phyloP scores from a whole-genome alignment of 306 rosid species.

The Amphicarpaea edgeworthii region DNA sequence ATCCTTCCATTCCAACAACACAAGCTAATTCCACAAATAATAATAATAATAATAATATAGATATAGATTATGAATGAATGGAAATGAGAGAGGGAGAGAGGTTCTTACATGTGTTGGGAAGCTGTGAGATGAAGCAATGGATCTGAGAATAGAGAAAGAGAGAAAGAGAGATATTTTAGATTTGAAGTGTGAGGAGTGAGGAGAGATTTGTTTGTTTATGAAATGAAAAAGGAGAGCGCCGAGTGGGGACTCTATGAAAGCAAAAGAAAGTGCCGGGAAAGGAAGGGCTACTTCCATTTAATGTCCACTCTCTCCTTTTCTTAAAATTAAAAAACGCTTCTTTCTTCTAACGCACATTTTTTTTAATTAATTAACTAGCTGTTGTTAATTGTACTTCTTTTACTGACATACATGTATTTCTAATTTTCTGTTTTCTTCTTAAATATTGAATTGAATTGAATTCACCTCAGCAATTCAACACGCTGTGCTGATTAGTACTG shows the following conservation, averaged over 20 bases:
- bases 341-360: background rate
- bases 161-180: background rate
- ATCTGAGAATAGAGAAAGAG: constrained; percentile 35
- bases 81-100: background rate
- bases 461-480: background rate
- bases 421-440: background rate
- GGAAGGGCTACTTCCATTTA: constrained; percentile 27
- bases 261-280: constrained; percentile 32
- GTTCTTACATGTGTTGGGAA: constrained; percentile 36
- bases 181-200: constrained; percentile 13
- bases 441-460: background rate
- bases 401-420: no score
- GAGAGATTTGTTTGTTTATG: background rate
- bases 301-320: constrained; percentile 29
- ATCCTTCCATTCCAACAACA: no score
- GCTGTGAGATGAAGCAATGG: constrained; percentile 35
- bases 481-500: background rate
- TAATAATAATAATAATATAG: background rate
- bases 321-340: no score
- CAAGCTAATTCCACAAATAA: background rate
- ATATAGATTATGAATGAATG: background rate
- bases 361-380: background rate
- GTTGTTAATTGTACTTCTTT: background rate
- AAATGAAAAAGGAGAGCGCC: background rate
- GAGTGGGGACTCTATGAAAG: constrained; percentile 25